Evolutionary conservation across 768 basidiomycete species (phyloP).

Genomic region (Pleurotus cornucopiae): DNA sequence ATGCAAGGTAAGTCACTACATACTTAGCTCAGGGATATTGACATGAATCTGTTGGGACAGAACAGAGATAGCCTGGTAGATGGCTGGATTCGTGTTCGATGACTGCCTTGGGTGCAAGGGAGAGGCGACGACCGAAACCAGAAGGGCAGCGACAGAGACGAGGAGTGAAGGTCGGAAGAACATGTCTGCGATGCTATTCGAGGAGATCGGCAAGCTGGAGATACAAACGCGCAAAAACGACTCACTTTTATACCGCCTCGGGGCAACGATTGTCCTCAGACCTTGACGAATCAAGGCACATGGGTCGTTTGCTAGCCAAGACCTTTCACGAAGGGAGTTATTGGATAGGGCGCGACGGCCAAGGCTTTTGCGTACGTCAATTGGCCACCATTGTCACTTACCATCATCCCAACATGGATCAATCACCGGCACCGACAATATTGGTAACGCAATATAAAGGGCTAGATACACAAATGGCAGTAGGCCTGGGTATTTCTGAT

Average conservation of each 20-base stretch:
- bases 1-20: background rate
- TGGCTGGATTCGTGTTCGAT: constrained; percentile 28
- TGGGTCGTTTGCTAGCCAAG: background rate
- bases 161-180: constrained; percentile 10
- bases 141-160: constrained; percentile 20
- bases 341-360: background rate
- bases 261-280: background rate
- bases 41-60: constrained; percentile 19
- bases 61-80: constrained; percentile 20
- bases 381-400: background rate
- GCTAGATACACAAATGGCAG: no score
- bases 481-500: no score
- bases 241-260: background rate
- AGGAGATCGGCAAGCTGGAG: no score
- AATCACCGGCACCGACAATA: background rate
- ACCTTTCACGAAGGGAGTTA: background rate
- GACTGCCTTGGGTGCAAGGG: constrained; percentile 24
- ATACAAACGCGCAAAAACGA: background rate
- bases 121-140: constrained; percentile 22
- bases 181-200: background rate
- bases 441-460: background rate
- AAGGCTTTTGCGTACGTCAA: background rate
- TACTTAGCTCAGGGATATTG: constrained; percentile 23
- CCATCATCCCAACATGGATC: background rate
- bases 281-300: background rate